Conservation (phyloP, 345 rosid species). For the Melaleuca alternifolia region DNA sequence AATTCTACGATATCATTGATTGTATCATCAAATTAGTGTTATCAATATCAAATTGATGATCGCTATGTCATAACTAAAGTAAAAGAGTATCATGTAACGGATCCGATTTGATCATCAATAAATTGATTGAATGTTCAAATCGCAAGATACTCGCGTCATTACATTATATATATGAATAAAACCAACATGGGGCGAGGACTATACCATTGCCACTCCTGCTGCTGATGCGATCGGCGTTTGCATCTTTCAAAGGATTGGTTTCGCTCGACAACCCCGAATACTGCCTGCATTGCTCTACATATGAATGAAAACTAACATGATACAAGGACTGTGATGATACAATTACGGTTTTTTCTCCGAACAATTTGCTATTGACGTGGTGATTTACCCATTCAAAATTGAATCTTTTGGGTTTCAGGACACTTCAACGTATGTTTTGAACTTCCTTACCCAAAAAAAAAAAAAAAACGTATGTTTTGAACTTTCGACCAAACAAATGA, state of each 20-base stretch:
- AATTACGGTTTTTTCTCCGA: background rate
- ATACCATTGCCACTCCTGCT: too few relatives aligned
- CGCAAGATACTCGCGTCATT: background rate
- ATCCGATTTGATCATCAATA: background rate
- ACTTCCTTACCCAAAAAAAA: too few relatives aligned
- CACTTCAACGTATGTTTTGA: background rate
- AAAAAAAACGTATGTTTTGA: too few relatives aligned
- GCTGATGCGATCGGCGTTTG: background rate
- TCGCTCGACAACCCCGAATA: background rate
- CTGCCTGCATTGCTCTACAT: background rate
- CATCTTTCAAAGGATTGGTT: background rate
- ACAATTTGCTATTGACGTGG: background rate
- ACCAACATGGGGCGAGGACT: accelerated
- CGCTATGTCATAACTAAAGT: background rate
- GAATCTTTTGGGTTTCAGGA: background rate
- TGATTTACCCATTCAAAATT: background rate
- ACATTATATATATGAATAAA: too few relatives aligned
- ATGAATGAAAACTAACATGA: background rate
- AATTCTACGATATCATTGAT: background rate
- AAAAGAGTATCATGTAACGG: background rate
- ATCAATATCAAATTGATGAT: background rate
- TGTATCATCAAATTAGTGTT: background rate
- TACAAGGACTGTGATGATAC: background rate
- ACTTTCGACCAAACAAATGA: too few relatives aligned
- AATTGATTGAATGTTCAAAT: background rate